These are phyloP conservation scores for Talaromyces albobiverticillius DNA, from an alignment of 2,329 filamentous ascomycete species.

Conservation along the genomic window DNA sequence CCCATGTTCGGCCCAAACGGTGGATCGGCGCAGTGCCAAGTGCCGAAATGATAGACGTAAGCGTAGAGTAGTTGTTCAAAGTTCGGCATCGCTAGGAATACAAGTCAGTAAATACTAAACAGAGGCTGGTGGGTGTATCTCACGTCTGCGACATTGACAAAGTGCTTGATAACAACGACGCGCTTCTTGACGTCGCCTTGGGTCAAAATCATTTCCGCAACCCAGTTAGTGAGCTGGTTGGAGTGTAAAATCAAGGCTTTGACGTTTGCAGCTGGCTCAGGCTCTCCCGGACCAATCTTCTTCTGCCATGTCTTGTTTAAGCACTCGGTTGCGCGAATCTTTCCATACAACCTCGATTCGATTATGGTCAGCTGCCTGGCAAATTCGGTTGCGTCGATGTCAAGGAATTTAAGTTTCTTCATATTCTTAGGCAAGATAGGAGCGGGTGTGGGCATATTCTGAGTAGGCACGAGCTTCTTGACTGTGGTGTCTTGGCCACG, in stretches of 20 bases:
- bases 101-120: background rate
- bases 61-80: conserved; percentile 94
- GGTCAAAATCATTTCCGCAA: conserved; percentile 96
- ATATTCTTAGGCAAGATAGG: conserved; percentile 98
- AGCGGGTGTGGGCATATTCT: conserved; percentile 75
- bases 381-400: conserved; percentile 94
- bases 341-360: conserved; percentile 89
- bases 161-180: conserved; percentile 97
- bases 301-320: conserved; percentile 99
- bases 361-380: conserved; percentile 97
- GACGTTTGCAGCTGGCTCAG: conserved; percentile 85
- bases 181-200: conserved; percentile 94
- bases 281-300: conserved; percentile 70
- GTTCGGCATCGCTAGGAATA: conserved; percentile 64
- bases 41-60: conserved; percentile 97
- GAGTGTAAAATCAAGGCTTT: conserved; percentile 96
- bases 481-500: conserved; percentile 82
- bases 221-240: conserved; percentile 99
- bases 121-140: too few relatives aligned
- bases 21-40: conserved; percentile 93
- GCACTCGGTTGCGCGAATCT: conserved; percentile 94
- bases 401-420: conserved; percentile 98
- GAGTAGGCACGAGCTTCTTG: conserved; percentile 81
- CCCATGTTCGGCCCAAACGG: conserved; percentile 89
- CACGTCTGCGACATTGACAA: conserved; percentile 93